phyloP scores from a whole-genome alignment of 345 rosid genomes.

The Salix suchowensis region DNA sequence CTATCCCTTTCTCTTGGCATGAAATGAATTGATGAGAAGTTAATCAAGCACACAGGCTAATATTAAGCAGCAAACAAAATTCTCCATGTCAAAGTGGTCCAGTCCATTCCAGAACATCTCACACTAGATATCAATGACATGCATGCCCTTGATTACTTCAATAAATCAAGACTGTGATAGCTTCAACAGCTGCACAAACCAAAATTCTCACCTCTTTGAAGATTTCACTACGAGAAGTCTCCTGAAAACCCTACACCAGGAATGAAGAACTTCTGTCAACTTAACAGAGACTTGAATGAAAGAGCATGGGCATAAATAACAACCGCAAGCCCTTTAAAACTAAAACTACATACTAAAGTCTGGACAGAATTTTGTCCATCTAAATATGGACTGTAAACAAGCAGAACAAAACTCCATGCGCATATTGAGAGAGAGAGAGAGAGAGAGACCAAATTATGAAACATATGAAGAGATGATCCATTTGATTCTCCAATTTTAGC shows the following conservation, averaged over 20 bases:
- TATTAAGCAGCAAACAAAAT: background rate
- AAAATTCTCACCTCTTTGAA: slow-evolving; percentile 71
- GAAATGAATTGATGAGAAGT: background rate
- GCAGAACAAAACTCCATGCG: background rate
- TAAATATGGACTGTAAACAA: background rate
- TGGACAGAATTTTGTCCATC: background rate
- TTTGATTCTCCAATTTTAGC: slow-evolving; percentile 86
- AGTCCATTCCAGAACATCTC: background rate
- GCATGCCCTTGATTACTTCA: background rate
- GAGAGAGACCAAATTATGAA: slow-evolving; percentile 64
- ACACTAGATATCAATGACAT: background rate
- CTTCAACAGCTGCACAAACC: background rate
- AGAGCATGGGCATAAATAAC: background rate
- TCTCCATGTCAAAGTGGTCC: background rate
- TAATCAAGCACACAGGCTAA: background rate
- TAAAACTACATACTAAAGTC: background rate
- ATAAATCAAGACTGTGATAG: background rate
- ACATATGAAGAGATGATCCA: slow-evolving; percentile 60
- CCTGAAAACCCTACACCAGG: slow-evolving; percentile 60
- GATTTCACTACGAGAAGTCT: slow-evolving; percentile 52
- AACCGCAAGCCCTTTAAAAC: background rate
- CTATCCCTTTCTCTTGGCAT: background rate
- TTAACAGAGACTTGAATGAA: background rate
- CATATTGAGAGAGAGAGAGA: background rate
- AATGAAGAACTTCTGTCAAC: slow-evolving; percentile 12